Evolutionary conservation across 1,284 basidiomycete species (phyloP).

Genomic region (Violaceomyces palustris): DNA sequence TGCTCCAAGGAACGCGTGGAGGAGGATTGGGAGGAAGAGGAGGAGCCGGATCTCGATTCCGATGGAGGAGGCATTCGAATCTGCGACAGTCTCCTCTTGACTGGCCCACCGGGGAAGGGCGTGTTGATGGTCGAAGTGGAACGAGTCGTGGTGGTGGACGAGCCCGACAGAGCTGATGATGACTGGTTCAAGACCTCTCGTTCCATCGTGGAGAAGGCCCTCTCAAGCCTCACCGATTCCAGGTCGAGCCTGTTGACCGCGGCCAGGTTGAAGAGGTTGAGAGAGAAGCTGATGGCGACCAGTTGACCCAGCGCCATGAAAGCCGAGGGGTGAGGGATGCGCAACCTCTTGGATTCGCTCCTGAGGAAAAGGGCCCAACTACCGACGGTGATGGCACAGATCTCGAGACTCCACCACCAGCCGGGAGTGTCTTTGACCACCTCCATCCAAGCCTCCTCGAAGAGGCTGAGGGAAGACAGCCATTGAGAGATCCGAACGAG

Average conservation of each 20-base stretch:
- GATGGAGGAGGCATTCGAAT: not conserved
- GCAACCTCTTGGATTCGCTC: conserved; percentile 58
- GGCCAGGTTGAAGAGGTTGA: conserved; percentile 65
- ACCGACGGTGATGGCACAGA: conserved; percentile 66
- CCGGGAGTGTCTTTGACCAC: conserved; percentile 58
- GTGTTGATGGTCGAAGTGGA: no score
- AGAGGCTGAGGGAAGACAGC: conserved; percentile 63
- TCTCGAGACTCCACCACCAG: conserved; percentile 72
- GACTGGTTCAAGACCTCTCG: not conserved
- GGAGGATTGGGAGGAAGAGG: conserved; percentile 57
- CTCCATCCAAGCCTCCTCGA: conserved; percentile 63
- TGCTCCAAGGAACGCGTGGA: conserved; percentile 59
- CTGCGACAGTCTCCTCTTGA: conserved; percentile 8
- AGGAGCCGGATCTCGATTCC: conserved; percentile 12
- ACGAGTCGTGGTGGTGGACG: no score
- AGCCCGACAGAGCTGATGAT: no score
- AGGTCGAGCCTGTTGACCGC: conserved; percentile 56
- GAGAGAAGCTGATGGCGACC: conserved; percentile 68
- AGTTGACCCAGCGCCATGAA: conserved; percentile 72
- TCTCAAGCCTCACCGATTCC: not conserved
- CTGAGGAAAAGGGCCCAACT: conserved; percentile 63
- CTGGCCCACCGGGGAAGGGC: no score
- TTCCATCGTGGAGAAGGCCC: conserved; percentile 14
- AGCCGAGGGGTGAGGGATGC: conserved; percentile 62
- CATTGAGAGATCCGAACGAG: conserved; percentile 56